These are phyloP conservation scores for Leucocoprinus sp. DNA, from an alignment of 768 basidiomycete genomes.

Conservation along the genomic window DNA sequence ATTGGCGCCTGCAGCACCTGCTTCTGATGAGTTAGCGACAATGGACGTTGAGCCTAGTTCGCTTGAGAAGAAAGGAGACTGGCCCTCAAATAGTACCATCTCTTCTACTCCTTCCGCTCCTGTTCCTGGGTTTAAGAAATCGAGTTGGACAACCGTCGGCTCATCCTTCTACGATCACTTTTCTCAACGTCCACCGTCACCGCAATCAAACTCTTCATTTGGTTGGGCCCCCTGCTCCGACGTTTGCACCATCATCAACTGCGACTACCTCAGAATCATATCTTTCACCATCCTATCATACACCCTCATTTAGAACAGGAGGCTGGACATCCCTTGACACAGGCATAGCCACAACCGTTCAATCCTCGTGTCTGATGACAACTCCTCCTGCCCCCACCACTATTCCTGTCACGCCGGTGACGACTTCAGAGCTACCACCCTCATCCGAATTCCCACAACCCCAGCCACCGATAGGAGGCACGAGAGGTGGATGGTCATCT, in stretches of 20 bases:
- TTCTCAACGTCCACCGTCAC: constrained; percentile 13
- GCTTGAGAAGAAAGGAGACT: constrained; percentile 39
- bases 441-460: constrained; percentile 10
- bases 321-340: constrained; percentile 66
- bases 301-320: constrained; percentile 48
- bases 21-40: constrained; percentile 15
- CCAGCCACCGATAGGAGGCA: neutral
- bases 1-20: constrained; percentile 16
- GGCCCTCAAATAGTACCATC: constrained; percentile 33
- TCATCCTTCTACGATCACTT: constrained; percentile 16
- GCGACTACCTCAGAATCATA: constrained; percentile 11
- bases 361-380: no score
- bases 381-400: constrained; percentile 14
- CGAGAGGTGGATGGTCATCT: constrained; percentile 10
- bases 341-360: constrained; percentile 23
- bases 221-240: constrained; percentile 7
- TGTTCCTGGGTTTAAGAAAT: constrained; percentile 30
- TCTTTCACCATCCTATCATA: constrained; percentile 15
- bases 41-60: constrained; percentile 15
- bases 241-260: constrained; percentile 13
- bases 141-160: constrained; percentile 44
- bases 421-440: constrained; percentile 10
- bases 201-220: constrained; percentile 11
- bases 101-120: constrained; percentile 15
- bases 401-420: constrained; percentile 8